phyloP scores from a whole-genome alignment of 2,329 filamentous ascomycete genomes.

The Cytospora mali region DNA sequence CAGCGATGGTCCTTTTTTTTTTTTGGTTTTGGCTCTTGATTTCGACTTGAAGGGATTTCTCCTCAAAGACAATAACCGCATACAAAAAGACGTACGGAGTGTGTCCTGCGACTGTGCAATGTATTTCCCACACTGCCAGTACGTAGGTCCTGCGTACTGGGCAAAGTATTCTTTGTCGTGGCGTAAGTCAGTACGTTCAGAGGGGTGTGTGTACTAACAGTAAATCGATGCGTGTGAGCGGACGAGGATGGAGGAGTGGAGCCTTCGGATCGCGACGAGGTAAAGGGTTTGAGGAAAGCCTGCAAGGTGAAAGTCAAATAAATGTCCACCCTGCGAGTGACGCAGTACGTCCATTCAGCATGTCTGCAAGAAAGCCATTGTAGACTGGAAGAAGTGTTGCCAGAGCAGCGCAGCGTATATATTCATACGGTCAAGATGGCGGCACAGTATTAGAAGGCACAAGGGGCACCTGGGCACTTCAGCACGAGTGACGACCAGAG shows the following conservation, averaged over 20 bases:
- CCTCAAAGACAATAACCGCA: not conserved
- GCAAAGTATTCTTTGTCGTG: constrained; percentile 23
- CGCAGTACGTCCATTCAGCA: not conserved
- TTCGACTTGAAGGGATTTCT: not conserved
- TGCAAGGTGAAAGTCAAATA: not conserved
- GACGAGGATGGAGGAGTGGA: constrained; percentile 27
- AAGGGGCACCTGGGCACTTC: not conserved
- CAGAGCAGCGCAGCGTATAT: not conserved
- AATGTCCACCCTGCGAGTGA: not conserved
- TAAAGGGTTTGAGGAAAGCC: constrained; percentile 16
- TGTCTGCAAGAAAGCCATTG: too few relatives aligned
- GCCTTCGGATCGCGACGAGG: constrained; percentile 25
- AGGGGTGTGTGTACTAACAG: constrained; percentile 18
- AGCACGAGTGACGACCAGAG: not conserved
- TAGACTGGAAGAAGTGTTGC: not conserved
- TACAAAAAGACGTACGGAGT: not conserved
- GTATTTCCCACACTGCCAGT: not conserved
- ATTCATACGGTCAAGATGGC: not conserved
- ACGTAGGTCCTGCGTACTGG: not conserved
- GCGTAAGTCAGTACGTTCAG: constrained; percentile 2
- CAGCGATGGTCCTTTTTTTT: not conserved
- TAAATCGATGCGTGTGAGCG: constrained; percentile 27
- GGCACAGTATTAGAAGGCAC: not conserved
- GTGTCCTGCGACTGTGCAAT: not conserved
- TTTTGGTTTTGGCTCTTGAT: not conserved